Base-by-base conservation (phyloP, 108 stramenopile genomes). In the Pseudonitzschia pungens region DNA sequence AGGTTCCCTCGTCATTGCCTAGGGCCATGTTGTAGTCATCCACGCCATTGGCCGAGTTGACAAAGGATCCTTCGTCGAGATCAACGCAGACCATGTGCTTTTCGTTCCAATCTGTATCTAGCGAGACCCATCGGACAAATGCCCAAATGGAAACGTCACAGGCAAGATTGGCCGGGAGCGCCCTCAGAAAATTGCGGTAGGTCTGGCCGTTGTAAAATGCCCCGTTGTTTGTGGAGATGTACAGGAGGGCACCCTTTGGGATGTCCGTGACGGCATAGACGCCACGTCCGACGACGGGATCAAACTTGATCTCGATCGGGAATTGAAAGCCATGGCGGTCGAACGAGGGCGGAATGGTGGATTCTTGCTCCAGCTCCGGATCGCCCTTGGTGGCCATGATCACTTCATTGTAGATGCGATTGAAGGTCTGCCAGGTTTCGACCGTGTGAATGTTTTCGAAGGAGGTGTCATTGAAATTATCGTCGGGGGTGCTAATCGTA, bases 131-230 rank as follows among this genome's bases (percentile, higher is more conserved):
- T 26, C 57, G 57, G 26, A 58, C 57, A 42, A 62, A 77, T 0
- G 70, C 44, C 76, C 76, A 77, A 6, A 56, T 55, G 18, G 70
- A 32, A 6, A 77, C 52, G 53, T 77, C 76, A 43, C 76, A 77
- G 7, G 76, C 76, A 4, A 77, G 11, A 2, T 62, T 22, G 1
- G 18, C 12, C 15, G 76, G 70, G 20, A 77, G 60, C 1, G 63
- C 60, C 28, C 41, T 48, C 0, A 77, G 32, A 28, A 70, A 77
- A 14, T 43, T 22, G 14, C 76, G 69, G 44, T 42, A 77, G n/a
- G 70, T 33, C 24, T 57, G 31, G 9, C 59, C 69, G 16, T 43
- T 64, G 9, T 26, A 24, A 57, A 77, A 77, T 54, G 29, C n/a
- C 0, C 69, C 76, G 16, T 57, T 65, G 22, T 70, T 57, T 20